Evolutionary conservation across 331 rosid genomes (phyloP), one percentile per base, ranked within the genome.

Genomic region (Telfairia occidentalis): DNA sequence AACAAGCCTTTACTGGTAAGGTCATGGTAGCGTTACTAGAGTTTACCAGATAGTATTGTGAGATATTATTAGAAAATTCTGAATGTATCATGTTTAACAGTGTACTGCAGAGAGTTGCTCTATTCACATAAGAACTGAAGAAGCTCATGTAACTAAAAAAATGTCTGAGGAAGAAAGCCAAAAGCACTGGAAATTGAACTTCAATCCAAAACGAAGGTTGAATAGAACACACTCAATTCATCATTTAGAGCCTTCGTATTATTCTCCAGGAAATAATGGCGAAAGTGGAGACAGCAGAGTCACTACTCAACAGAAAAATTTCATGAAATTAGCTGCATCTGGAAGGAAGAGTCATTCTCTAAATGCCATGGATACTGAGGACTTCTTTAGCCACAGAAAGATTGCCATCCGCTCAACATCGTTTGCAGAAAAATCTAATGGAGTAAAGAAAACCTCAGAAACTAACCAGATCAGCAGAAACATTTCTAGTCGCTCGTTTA

Each of bases 1-100:
- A 78, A 78, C 63, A 83, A 92, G 80, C 50, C 81, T 21, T 46
- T 77, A 50, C 76, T 45, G 80, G 97, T 90, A 75, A 79, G 87
- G 81, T 78, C 60, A 42, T 52, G 76, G 59, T 23, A 48, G 19
- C 71, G 8, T 19, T 75, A 57, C 18, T 50, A 15, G 77, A 42
- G 34, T 15, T 74, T 6, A 74, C 38, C 12, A 11, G 21, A 58
- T 9, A 0, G 9, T 59, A 12, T 59, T 40, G n/a, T 26, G 71
- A 38, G 59, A 19, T 75, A 43, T 46, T 9, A 28, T 40, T 12
- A 4, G 55, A 18, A 63, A 13, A 45, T 55, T 23, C 48, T 82
- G 77, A 32, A 35, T 50, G 75, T 80, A 43, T 58, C 82, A 84
- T 93, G 87, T 80, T 26, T 40, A 40, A 65, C 86, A 71, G 57